Conservation (phyloP, 164 flowering plant species). For the Tetrastigma voinierianum region DNA sequence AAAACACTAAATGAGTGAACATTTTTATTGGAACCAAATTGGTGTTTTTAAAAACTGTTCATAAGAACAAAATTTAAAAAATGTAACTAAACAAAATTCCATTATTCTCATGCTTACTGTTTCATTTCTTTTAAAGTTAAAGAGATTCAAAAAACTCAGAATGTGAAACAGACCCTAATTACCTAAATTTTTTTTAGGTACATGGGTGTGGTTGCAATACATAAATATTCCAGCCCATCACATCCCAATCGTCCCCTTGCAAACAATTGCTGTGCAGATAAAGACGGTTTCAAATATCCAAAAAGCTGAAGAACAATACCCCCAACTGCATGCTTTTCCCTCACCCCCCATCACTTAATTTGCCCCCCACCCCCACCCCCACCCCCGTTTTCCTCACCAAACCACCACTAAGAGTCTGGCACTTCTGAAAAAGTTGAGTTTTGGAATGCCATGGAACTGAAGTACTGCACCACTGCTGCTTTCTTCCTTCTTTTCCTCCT, state of each 20-base stretch:
- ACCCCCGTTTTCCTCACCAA: not conserved
- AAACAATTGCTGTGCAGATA: conserved; percentile 43
- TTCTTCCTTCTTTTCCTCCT: conserved; percentile 25
- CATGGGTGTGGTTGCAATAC: conserved; percentile 9
- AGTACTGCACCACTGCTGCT: conserved; percentile 12
- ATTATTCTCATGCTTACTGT: no score
- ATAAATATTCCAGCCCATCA: conserved; percentile 42
- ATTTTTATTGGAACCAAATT: no score
- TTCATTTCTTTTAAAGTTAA: no score
- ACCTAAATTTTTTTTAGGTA: not conserved
- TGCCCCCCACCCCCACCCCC: not conserved
- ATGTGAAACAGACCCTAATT: no score
- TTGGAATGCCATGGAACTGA: conserved; percentile 35
- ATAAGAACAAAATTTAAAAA: no score
- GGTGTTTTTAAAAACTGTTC: no score
- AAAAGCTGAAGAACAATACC: conserved; percentile 16
- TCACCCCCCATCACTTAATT: conserved; percentile 6
- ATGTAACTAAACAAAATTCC: no score
- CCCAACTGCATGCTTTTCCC: conserved; percentile 8
- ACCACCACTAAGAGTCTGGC: not conserved
- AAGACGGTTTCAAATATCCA: conserved; percentile 34
- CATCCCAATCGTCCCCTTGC: conserved; percentile 32
- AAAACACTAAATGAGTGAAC: no score
- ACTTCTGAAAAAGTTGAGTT: not conserved
- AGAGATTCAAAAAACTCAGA: no score